Base-by-base conservation (phyloP, 2,329 filamentous ascomycete species). In the Aureobasidium leucospermi region DNA sequence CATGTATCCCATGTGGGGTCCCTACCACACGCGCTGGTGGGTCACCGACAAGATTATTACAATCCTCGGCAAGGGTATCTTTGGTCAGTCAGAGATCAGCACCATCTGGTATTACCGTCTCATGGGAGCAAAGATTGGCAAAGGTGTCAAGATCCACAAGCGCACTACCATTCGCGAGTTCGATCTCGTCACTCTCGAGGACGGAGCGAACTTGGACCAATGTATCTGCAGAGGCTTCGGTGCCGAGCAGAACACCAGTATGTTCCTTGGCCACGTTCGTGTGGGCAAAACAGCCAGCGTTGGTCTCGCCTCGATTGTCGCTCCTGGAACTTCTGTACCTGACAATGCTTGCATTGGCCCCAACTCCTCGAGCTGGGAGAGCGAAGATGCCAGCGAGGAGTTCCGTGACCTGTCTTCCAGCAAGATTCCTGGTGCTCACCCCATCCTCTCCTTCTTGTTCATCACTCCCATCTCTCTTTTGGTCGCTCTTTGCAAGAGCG, bases 1-100 rank as follows among this genome's bases (percentile, higher is more conserved):
- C 0, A 66, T 82, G 2, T 83, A 80, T 64, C 81, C 81, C 1
- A 84, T 84, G 81, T 84, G 81, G 81, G 80, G 80, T 1, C 62
- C 67, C 1, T 84, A 83, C 64, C 81, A 84, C 66, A 83, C 79
- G 0, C 74, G 79, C 8, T 84, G 81, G 81, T 84, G 81, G 81
- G 64, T 84, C 58, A 76, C 78, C 1, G 77, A 84, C 65, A 84
- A 84, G 69, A 76, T 77, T 19, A 71, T 80, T 3, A 73, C 74
- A 38, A 69, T 82, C 11, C 75, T 74, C 59, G 81, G 80, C 15
- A 66, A 69, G 64, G 80, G 80, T 1, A 60, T 77, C 34, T 82
- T 81, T 62, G 67, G 66, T 23, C 61, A 69, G 52, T 73, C 70
- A 46, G 74, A 79, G 48, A 70, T 63, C 36, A 75, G 74, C 0